These are phyloP conservation scores for Cetraspora pellucida DNA, from an alignment of 192 early-diverging fungal species.

Conservation along the genomic window DNA sequence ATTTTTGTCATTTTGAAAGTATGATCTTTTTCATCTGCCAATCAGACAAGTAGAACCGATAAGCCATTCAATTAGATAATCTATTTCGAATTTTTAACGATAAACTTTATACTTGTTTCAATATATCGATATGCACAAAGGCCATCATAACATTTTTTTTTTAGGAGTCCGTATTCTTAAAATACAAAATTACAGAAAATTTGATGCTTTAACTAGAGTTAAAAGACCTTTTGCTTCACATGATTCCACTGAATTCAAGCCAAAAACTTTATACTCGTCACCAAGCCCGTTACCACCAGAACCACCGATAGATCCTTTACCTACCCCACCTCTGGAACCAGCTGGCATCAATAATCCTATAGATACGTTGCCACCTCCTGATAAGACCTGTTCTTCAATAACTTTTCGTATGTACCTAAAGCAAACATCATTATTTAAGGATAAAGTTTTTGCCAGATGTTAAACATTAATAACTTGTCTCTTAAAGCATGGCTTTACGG, in stretches of 20 bases:
- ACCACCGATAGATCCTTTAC: conserved; percentile 16
- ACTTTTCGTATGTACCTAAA: conserved; percentile 17
- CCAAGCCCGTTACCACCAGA: background rate
- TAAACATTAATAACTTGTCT: background rate
- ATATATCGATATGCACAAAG: too few species aligned
- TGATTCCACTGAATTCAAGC: background rate
- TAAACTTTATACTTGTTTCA: too few species aligned
- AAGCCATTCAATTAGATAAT: too few species aligned
- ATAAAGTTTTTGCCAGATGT: background rate
- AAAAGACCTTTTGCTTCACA: conserved; percentile 20
- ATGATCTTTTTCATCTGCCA: too few species aligned
- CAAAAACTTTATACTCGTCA: background rate
- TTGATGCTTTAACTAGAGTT: too few species aligned
- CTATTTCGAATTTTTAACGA: too few species aligned
- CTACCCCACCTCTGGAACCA: background rate
- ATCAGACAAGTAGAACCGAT: too few species aligned
- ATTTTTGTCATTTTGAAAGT: too few species aligned
- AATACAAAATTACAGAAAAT: too few species aligned
- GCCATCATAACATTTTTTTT: too few species aligned
- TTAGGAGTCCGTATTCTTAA: too few species aligned
- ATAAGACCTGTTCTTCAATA: conserved; percentile 1
- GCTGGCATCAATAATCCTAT: background rate
- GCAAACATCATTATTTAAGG: background rate
- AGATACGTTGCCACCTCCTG: background rate
- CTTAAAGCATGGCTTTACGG: conserved; percentile 17